Conservation (phyloP, 768 basidiomycete genomes). For the Clathrus columnatus region DNA sequence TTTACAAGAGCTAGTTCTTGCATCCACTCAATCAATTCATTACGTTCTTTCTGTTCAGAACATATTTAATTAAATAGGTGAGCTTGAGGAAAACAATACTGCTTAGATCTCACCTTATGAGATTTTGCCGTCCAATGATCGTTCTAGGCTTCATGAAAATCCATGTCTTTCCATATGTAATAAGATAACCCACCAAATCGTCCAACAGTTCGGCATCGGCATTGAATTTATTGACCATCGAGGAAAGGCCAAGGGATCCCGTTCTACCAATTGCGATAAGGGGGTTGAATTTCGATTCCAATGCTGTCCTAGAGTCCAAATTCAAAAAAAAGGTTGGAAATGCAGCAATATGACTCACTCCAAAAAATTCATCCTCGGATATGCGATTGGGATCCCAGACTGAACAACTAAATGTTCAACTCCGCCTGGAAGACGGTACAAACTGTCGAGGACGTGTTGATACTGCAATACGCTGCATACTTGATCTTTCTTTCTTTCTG, state of each 20-base stretch:
- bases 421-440: slow-evolving; percentile 48
- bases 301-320: slow-evolving; percentile 25
- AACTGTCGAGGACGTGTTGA: slow-evolving; percentile 54
- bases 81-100: not conserved
- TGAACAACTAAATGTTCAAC: slow-evolving; percentile 83
- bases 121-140: slow-evolving; percentile 85
- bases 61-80: slow-evolving; percentile 3
- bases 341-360: slow-evolving; percentile 27
- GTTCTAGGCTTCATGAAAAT: slow-evolving; percentile 58
- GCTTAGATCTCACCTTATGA: slow-evolving; percentile 49
- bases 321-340: slow-evolving; percentile 21
- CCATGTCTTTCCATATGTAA: too few relatives aligned
- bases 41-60: slow-evolving; percentile 71
- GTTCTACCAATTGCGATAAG: slow-evolving; percentile 63
- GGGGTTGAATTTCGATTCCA: slow-evolving; percentile 82
- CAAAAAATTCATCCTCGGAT: slow-evolving; percentile 89
- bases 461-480: slow-evolving; percentile 75
- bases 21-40: slow-evolving; percentile 73
- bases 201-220: slow-evolving; percentile 90
- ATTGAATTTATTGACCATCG: slow-evolving; percentile 87
- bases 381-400: slow-evolving; percentile 80
- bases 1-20: slow-evolving; percentile 61
- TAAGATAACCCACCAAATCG: slow-evolving; percentile 65
- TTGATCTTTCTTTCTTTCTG: slow-evolving; percentile 74
- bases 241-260: slow-evolving; percentile 58